Evolutionary conservation across 441 rosid species (phyloP).

Genomic region (Codiaeum variegatum): DNA sequence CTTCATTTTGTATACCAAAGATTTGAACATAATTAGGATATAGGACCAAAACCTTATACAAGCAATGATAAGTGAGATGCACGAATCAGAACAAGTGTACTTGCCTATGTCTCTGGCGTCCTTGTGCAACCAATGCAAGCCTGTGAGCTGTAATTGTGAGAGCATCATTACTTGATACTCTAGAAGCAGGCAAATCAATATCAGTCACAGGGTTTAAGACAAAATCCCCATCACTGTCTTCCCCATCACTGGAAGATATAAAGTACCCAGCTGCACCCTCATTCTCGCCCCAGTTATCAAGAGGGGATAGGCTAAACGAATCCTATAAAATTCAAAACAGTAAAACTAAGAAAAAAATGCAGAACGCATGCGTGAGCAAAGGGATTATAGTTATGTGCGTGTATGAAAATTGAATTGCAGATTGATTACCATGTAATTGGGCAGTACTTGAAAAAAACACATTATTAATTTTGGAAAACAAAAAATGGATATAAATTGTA

Average conservation of each 20-base stretch:
- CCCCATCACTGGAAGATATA: constrained; percentile 75
- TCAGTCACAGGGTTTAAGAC: constrained; percentile 48
- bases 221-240: constrained; percentile 75
- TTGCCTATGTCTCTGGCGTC: constrained; percentile 58
- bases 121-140: constrained; percentile 55
- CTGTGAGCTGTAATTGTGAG: constrained; percentile 54
- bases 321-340: constrained; percentile 33
- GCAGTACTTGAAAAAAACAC: no score
- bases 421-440: background rate
- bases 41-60: background rate
- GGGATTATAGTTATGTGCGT: background rate
- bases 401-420: background rate
- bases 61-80: background rate
- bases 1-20: background rate
- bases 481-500: background rate
- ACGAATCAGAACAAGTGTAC: constrained; percentile 13
- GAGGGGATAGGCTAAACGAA: constrained; percentile 36
- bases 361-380: background rate
- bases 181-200: constrained; percentile 47
- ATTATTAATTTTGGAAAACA: background rate
- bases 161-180: constrained; percentile 48
- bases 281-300: constrained; percentile 50
- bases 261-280: constrained; percentile 31
- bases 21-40: background rate
- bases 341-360: background rate